Evolutionary conservation across 176 grass and related monocot genomes (phyloP), one percentile per base, ranked within the genome.

Genomic region (Miscanthus lutarioriparius): DNA sequence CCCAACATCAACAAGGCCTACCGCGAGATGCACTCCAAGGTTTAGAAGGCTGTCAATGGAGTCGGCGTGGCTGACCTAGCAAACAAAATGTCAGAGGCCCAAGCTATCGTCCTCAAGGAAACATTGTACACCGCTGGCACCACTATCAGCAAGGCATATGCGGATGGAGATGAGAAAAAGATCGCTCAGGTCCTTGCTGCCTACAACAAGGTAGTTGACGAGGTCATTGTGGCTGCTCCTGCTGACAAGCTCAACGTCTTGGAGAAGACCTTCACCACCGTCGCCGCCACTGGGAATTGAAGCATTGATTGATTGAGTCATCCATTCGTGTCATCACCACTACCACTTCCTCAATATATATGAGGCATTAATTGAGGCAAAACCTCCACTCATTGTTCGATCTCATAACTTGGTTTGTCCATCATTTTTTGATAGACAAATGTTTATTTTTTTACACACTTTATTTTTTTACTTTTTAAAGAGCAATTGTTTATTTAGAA

Each of bases 101-200:
- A 13, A 27, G 59, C 1, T 5, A 1, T 3, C 10, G 2, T 4
- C 14, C 0, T 36, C 15, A 1, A 35, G 16, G 8, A 36, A 20
- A 8, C 1, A 3, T 8, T 67, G 1, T 33, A 3, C 2, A 0
- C 15, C 7, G 0, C 16, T 36, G 2, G 1, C 32, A 1, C 16
- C 3, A 37, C 65, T 4, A 20, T 67, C 32, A 37, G 36, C 65
- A 20, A 67, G 65, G 32, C 32, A 8, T 67, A 67, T 36, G 64
- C 64, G 15, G 7, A 4, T 35, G 64, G 14, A 67, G 64, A 67
- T 35, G 30, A 67, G 2, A 67, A 35, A 15, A 8, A 67, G 7
- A 67, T 67, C 7, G 64, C 6, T 8, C 6, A 16, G 4, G 7
- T 35, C 6, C 15, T 67, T 4, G 64, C 30, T 20, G 30, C 64